These are phyloP conservation scores for Xylaria nigripes DNA, from an alignment of 495 filamentous ascomycete species.

Conservation along the genomic window DNA sequence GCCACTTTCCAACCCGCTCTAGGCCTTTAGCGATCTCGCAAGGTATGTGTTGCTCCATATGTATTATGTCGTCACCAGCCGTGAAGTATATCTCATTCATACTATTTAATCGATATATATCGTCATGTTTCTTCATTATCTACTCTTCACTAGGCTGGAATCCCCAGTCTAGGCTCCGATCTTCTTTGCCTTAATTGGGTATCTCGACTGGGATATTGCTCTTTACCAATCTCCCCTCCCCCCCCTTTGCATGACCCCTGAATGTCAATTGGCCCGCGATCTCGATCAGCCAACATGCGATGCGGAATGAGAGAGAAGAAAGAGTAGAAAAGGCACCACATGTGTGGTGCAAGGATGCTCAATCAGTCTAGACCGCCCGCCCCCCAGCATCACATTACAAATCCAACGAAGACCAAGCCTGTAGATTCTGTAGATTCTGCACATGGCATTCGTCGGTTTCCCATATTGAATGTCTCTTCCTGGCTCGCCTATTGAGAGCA, in stretches of 20 bases:
- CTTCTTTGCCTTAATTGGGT: neutral
- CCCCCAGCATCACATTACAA: too few species aligned
- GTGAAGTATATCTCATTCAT: neutral
- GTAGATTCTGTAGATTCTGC: neutral
- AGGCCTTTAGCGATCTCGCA: slow-evolving; percentile 41
- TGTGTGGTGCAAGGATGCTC: neutral
- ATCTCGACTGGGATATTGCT: neutral
- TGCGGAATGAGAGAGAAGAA: slow-evolving; percentile 1
- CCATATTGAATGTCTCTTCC: slow-evolving; percentile 1
- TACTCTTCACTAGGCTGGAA: too few species aligned
- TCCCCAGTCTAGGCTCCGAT: too few species aligned
- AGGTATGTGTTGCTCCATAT: slow-evolving; percentile 29
- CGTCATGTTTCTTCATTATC: neutral
- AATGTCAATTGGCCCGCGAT: slow-evolving; percentile 7
- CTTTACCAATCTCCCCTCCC: neutral
- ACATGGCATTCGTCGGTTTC: slow-evolving; percentile 7
- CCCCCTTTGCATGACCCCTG: slow-evolving; percentile 5
- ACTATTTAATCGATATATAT: neutral
- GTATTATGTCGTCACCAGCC: neutral
- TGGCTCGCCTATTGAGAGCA: neutral
- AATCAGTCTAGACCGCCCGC: slow-evolving; percentile 2
- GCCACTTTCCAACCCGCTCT: slow-evolving; percentile 12
- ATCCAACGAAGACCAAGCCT: neutral
- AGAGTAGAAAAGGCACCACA: neutral
- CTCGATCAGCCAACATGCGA: neutral